Conservation (phyloP, 2,329 filamentous ascomycete genomes). For the Alternaria incomplexa region DNA sequence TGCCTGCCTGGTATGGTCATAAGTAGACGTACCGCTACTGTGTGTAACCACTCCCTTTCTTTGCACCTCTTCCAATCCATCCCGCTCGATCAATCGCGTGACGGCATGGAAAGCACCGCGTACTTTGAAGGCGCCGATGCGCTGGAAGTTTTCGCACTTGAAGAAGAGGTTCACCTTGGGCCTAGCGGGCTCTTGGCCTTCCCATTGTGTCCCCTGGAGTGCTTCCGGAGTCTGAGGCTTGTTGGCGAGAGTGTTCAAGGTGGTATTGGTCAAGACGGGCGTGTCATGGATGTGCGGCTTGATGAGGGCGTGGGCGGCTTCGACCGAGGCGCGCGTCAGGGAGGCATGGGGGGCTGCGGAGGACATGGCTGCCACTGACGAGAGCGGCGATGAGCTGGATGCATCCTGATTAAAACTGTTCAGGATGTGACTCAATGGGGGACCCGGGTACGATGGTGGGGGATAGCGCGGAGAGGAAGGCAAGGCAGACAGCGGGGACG, state of each 20-base stretch:
- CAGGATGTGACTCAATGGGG: neutral
- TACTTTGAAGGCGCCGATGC: conserved; percentile 90
- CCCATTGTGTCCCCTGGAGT: conserved; percentile 63
- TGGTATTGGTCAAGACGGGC: conserved; percentile 79
- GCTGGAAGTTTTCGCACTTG: conserved; percentile 95
- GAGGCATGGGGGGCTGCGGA: conserved; percentile 52
- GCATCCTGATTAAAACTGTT: conserved; percentile 10
- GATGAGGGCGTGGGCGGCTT: conserved; percentile 75
- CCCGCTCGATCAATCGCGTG: conserved; percentile 68
- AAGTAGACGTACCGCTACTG: conserved; percentile 70
- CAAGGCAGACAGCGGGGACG: neutral
- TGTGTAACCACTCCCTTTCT: conserved; percentile 84
- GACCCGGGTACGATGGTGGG: neutral
- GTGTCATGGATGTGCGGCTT: conserved; percentile 79
- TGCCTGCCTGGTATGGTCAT: neutral
- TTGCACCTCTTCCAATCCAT: conserved; percentile 48
- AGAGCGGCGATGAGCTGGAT: neutral
- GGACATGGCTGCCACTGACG: neutral
- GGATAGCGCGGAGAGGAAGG: neutral
- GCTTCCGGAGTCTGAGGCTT: conserved; percentile 65
- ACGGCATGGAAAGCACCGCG: conserved; percentile 90
- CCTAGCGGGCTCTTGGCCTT: conserved; percentile 62
- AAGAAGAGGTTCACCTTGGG: conserved; percentile 81
- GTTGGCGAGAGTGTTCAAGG: conserved; percentile 76
- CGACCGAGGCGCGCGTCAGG: conserved; percentile 74